A percentile compares a stretch with the other conserved stretches of the same genome.
These are phyloP conservation scores for Verticillium tricorpus DNA, from an alignment of 2,329 filamentous ascomycete genomes.

Conservation along the genomic window DNA sequence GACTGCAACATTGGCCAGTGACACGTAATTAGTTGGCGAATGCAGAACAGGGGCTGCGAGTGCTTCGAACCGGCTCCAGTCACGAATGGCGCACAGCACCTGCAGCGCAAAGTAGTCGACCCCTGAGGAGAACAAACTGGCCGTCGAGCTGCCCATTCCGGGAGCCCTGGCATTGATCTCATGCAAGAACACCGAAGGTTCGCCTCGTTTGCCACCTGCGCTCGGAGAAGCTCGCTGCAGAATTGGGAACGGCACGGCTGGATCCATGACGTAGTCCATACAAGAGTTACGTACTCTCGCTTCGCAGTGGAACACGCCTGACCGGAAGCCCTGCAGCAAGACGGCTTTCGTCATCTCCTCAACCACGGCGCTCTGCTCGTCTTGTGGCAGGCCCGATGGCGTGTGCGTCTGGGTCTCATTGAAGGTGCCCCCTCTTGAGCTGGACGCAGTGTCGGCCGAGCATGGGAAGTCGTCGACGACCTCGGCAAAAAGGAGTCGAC, in stretches of 20 bases:
- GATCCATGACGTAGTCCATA: slow-evolving; percentile 11
- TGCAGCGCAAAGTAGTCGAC: slow-evolving; percentile 24
- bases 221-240: not conserved
- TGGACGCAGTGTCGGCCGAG: slow-evolving; percentile 7
- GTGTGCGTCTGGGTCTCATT: slow-evolving; percentile 19
- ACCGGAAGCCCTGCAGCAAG: slow-evolving; percentile 16
- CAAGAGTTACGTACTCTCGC: slow-evolving; percentile 20
- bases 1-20: not conserved
- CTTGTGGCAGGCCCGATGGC: slow-evolving; percentile 17
- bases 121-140: slow-evolving; percentile 19
- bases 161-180: slow-evolving; percentile 25
- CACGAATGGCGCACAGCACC: slow-evolving; percentile 8
- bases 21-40: not conserved
- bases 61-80: not conserved
- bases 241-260: slow-evolving; percentile 13
- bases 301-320: slow-evolving; percentile 24
- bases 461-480: slow-evolving; percentile 32
- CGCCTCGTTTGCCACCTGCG: not conserved
- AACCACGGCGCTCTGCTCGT: slow-evolving; percentile 14
- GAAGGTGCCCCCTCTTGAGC: slow-evolving; percentile 11
- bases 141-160: slow-evolving; percentile 17
- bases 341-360: slow-evolving; percentile 15
- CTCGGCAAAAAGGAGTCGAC: slow-evolving; percentile 33
- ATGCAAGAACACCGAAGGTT: slow-evolving; percentile 18
- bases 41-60: not conserved